These are phyloP conservation scores for Hanseniaspora thailandica DNA, from an alignment of 805 yeast genomes.

Conservation along the genomic window DNA sequence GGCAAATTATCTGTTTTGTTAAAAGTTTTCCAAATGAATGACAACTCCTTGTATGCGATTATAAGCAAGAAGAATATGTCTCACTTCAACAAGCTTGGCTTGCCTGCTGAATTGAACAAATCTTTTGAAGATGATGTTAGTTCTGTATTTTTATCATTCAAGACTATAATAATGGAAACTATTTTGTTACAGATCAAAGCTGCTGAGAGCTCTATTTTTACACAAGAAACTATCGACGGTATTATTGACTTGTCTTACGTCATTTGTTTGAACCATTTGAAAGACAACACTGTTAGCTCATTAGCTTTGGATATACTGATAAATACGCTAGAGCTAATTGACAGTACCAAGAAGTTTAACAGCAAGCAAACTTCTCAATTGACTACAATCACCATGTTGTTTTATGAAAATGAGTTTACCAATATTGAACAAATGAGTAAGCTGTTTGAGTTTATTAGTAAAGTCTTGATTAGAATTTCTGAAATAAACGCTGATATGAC, in stretches of 20 bases:
- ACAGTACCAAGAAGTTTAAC: not conserved
- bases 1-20: not conserved
- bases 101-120: not conserved
- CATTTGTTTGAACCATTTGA: slow-evolving; percentile 6
- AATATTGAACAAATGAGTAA: not conserved
- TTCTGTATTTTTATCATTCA: not conserved
- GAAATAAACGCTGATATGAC: not conserved
- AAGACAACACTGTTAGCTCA: not conserved
- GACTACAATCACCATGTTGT: not conserved
- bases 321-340: not conserved
- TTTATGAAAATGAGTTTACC: slow-evolving; percentile 1
- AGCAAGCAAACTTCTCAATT: slow-evolving; percentile 7
- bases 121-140: not conserved
- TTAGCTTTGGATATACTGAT: slow-evolving; percentile 1
- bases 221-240: not conserved
- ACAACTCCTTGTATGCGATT: not conserved
- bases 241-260: slow-evolving; percentile 5
- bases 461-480: not conserved
- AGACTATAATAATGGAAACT: slow-evolving; percentile 2
- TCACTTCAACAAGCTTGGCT: not conserved
- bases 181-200: not conserved
- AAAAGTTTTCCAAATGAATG: not conserved
- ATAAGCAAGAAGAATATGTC: not conserved
- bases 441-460: not conserved
- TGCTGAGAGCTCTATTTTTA: not conserved